These are phyloP conservation scores for Candida anglica DNA, from an alignment of 805 yeast species.

Conservation along the genomic window DNA sequence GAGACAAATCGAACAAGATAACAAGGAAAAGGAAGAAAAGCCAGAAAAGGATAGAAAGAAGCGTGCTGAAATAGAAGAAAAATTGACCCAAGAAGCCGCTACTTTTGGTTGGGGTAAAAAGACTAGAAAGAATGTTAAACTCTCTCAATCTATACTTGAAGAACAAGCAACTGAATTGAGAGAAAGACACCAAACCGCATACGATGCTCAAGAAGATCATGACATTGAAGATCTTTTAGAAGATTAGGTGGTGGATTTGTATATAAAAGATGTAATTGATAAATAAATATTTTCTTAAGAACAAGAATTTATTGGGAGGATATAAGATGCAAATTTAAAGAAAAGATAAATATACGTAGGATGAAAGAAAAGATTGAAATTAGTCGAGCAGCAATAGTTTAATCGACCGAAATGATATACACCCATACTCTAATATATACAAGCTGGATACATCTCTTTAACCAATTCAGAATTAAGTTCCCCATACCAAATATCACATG, in stretches of 20 bases:
- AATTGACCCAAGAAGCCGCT: slow-evolving; percentile 35
- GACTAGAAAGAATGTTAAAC: slow-evolving; percentile 57
- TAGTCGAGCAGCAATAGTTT: too few species aligned
- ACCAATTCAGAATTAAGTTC: too few species aligned
- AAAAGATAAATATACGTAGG: too few species aligned
- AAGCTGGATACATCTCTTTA: too few species aligned
- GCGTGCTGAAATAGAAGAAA: slow-evolving; percentile 24
- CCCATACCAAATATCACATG: too few species aligned
- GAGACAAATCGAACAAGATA: slow-evolving; percentile 45
- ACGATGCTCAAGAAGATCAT: slow-evolving; percentile 51
- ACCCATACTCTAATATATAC: too few species aligned
- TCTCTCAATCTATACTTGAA: slow-evolving; percentile 52
- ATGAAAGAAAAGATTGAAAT: too few species aligned
- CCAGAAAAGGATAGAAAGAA: slow-evolving; percentile 32
- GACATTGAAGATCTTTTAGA: slow-evolving; percentile 69
- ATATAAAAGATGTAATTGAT: too few species aligned
- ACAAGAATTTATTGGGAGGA: too few species aligned
- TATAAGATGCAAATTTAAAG: too few species aligned
- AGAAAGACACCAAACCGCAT: slow-evolving; percentile 41
- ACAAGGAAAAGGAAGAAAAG: slow-evolving; percentile 34
- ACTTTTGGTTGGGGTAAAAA: slow-evolving; percentile 79
- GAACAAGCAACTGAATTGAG: slow-evolving; percentile 36
- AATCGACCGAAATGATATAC: too few species aligned
- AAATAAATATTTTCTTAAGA: too few species aligned
- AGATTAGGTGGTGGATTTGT: slow-evolving; percentile 28